These are phyloP conservation scores for Tetrahymena elliotti DNA, from an alignment of 73 alveolate genomes.

Conservation along the genomic window DNA sequence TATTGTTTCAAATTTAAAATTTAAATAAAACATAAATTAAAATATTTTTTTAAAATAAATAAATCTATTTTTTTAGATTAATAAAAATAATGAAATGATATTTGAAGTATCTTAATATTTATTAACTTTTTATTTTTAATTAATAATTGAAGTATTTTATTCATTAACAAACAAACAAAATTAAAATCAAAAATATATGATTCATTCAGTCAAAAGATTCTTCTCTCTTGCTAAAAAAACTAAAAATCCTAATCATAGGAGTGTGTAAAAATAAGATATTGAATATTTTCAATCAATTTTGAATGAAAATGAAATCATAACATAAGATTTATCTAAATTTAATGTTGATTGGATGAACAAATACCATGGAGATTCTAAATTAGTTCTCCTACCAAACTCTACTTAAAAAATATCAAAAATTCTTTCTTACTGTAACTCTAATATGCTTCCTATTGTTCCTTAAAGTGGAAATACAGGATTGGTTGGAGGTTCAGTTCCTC, in stretches of 20 bases:
- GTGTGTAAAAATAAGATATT: neutral
- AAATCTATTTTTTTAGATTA: too few relatives aligned
- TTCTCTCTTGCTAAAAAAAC: neutral
- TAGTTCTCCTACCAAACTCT: slow-evolving; percentile 62
- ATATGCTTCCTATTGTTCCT: slow-evolving; percentile 65
- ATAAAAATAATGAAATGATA: too few relatives aligned
- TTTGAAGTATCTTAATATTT: neutral
- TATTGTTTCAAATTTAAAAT: too few relatives aligned
- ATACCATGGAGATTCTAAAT: slow-evolving; percentile 50
- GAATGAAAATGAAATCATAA: neutral
- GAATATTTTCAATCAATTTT: neutral
- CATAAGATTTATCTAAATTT: slow-evolving; percentile 10
- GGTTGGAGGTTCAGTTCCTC: slow-evolving; percentile 76
- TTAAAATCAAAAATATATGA: neutral
- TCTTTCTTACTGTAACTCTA: slow-evolving; percentile 55
- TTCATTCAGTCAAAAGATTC: neutral
- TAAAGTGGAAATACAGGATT: slow-evolving; percentile 90
- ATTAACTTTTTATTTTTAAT: neutral
- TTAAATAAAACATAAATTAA: too few relatives aligned
- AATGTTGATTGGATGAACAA: slow-evolving; percentile 66
- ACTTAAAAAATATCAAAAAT: slow-evolving; percentile 49
- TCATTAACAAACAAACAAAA: neutral
- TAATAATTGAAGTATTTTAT: neutral
- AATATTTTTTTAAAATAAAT: too few relatives aligned
- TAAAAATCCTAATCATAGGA: neutral